Evolutionary conservation across 371 early-diverging fungal genomes (phyloP).

Genomic region (Enterocytospora artemiae): DNA sequence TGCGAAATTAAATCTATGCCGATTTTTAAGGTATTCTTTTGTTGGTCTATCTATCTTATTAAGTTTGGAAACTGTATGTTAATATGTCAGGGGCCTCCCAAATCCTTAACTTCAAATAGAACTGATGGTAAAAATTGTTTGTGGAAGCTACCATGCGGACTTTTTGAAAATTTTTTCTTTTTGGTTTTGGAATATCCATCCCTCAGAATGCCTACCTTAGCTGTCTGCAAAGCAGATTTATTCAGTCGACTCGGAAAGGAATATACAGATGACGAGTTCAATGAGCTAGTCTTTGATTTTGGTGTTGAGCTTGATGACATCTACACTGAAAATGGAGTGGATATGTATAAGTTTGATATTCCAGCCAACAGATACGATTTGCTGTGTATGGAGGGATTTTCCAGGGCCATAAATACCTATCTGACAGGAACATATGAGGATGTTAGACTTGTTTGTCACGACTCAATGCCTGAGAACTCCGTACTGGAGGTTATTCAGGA

Average conservation of each 20-base stretch:
- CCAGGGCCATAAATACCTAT: constrained; percentile 37
- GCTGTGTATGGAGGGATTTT: constrained; percentile 49
- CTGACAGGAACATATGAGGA: constrained; percentile 22
- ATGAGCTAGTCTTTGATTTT: constrained; percentile 93
- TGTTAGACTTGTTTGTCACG: no score
- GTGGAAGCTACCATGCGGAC: neutral
- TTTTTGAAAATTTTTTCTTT: neutral
- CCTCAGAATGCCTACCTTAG: constrained; percentile 2
- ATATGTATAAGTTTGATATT: constrained; percentile 87
- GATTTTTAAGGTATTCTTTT: neutral
- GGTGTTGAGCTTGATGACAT: constrained; percentile 98
- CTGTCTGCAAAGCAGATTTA: neutral
- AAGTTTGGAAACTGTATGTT: neutral
- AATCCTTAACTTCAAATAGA: no score
- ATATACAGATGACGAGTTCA: constrained; percentile 74
- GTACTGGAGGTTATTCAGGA: constrained; percentile 21
- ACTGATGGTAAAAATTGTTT: no score
- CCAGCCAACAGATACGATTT: constrained; percentile 86
- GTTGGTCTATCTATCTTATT: neutral
- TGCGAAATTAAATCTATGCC: neutral
- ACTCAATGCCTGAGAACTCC: constrained; percentile 19
- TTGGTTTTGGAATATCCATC: neutral
- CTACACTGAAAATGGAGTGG: constrained; percentile 62
- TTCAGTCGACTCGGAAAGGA: neutral
- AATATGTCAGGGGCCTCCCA: no score